Base-by-base conservation (phyloP, 805 yeast species). In the Blastobotrys mokoenaii region DNA sequence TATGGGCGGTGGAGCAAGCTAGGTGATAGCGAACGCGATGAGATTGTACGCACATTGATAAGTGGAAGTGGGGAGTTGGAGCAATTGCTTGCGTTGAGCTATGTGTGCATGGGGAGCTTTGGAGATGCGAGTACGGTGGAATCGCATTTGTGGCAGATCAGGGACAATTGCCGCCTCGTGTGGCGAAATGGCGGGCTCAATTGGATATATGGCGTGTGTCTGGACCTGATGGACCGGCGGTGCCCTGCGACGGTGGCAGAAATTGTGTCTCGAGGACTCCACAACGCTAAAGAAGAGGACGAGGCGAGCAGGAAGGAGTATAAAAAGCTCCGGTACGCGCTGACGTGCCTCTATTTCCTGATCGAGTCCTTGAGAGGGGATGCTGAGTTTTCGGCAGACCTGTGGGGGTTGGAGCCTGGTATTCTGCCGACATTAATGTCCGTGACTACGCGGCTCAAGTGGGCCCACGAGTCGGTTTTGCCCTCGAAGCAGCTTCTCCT, bases 401-500 rank as follows among this genome's bases (percentile, higher is more conserved):
- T 56, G 41, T n/a, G 40, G 11, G 37, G 15, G 6, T 33, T 52
- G 15, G 42, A 62, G 0, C 67, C 73, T 25, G n/a, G 14, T 12
- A 14, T 84, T 1, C 50, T 84, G 33, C 48, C 67, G 1, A 59
- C 59, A 12, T 50, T 84, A 5, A 63, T 77, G 1, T 61, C 65
- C 34, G 70, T 74, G 41, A 69, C 84, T 7, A 89, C 82, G 50
- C 65, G 71, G 38, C 82, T 90, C 85, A 73, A 84, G 52, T 79
- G 84, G 81, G 61, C 59, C 66, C 38, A 46, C 60, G 9, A 55
- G 66, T 17, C 63, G 73, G 66, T 70, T 80, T 50, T 46, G 10
- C 58, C 58, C 6, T 65, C 80, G 10, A 65, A 93, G 14, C 47
- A 52, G 16, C 54, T 83, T 1, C 64, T 82, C 0, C 54, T 71